These are phyloP conservation scores for Phellinidium pouzarii DNA, from an alignment of 1,284 basidiomycete genomes.

Conservation along the genomic window DNA sequence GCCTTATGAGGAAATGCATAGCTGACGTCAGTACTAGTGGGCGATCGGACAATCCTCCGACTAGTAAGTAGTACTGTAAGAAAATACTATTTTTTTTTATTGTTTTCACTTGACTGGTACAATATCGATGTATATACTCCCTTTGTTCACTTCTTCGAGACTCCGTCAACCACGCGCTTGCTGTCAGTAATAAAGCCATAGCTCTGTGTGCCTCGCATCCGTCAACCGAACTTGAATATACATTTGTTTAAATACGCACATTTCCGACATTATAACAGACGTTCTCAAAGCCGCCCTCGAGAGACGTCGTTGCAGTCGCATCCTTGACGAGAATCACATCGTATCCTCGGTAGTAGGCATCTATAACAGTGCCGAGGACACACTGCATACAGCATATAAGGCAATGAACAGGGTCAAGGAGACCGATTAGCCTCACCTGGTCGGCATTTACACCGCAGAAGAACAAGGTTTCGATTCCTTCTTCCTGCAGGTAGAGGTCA, in stretches of 20 bases:
- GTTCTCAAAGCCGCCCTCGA: slow-evolving; percentile 51
- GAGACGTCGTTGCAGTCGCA: slow-evolving; percentile 55
- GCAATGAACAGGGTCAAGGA: not conserved
- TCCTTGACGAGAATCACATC: slow-evolving; percentile 54
- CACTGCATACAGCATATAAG: slow-evolving; percentile 34
- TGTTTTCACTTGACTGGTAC: not conserved
- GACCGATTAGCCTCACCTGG: slow-evolving; percentile 37
- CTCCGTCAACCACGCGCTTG: slow-evolving; percentile 27
- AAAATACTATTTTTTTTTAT: too few species aligned
- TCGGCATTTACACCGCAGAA: slow-evolving; percentile 65
- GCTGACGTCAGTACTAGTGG: not conserved
- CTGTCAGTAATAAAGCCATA: slow-evolving; percentile 59
- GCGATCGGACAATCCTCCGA: not conserved
- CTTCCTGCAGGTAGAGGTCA: slow-evolving; percentile 54
- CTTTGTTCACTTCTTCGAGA: not conserved
- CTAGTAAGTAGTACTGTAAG: not conserved
- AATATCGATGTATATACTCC: not conserved
- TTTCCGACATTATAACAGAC: slow-evolving; percentile 50
- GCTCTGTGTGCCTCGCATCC: slow-evolving; percentile 30
- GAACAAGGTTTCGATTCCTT: slow-evolving; percentile 55
- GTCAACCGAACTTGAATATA: not conserved
- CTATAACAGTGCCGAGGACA: slow-evolving; percentile 57
- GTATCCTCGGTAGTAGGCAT: slow-evolving; percentile 59
- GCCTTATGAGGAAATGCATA: not conserved
- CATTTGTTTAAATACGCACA: slow-evolving; percentile 33